Evolutionary conservation across 2,329 filamentous ascomycete genomes (phyloP).

Genomic region (Diaporthe sp.): DNA sequence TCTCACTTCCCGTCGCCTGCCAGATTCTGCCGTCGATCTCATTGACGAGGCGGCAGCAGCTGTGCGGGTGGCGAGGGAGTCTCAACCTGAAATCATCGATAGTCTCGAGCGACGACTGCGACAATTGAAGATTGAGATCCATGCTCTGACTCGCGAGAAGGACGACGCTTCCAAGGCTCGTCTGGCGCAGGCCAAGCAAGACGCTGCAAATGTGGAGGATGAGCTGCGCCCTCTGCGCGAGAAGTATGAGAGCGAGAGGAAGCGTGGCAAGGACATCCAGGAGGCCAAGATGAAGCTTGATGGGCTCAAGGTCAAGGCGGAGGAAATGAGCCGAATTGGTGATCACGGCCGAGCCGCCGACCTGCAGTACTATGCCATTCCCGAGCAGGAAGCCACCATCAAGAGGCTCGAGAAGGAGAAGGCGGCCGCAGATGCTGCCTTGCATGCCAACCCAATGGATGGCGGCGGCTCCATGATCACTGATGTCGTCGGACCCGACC

Average conservation of each 20-base stretch:
- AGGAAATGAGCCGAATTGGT: constrained; percentile 89
- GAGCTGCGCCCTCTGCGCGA: constrained; percentile 91
- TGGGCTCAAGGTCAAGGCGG: constrained; percentile 88
- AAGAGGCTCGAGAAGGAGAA: constrained; percentile 85
- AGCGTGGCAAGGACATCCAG: constrained; percentile 91
- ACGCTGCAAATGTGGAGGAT: constrained; percentile 94
- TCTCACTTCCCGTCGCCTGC: constrained; percentile 88
- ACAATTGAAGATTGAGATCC: constrained; percentile 97
- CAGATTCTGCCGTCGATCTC: constrained; percentile 96
- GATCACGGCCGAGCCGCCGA: constrained; percentile 92
- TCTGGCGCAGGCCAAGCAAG: constrained; percentile 84
- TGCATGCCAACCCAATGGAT: constrained; percentile 68
- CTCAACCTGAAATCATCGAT: constrained; percentile 95
- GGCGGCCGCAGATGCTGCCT: constrained; percentile 78
- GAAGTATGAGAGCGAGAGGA: constrained; percentile 95
- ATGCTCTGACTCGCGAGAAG: constrained; percentile 92
- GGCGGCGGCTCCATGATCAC: constrained; percentile 82
- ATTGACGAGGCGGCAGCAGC: constrained; percentile 97
- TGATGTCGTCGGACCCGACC: constrained; percentile 93
- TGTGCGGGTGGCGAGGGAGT: constrained; percentile 95
- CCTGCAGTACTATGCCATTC: constrained; percentile 96
- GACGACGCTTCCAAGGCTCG: constrained; percentile 91
- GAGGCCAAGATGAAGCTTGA: constrained; percentile 96
- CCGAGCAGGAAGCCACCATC: constrained; percentile 87
- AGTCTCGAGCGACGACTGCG: constrained; percentile 90